A percentile compares a stretch with the other conserved stretches of the same genome.
These are phyloP conservation scores for Cydonia oblonga DNA, from an alignment of 331 rosid genomes.

Conservation along the genomic window DNA sequence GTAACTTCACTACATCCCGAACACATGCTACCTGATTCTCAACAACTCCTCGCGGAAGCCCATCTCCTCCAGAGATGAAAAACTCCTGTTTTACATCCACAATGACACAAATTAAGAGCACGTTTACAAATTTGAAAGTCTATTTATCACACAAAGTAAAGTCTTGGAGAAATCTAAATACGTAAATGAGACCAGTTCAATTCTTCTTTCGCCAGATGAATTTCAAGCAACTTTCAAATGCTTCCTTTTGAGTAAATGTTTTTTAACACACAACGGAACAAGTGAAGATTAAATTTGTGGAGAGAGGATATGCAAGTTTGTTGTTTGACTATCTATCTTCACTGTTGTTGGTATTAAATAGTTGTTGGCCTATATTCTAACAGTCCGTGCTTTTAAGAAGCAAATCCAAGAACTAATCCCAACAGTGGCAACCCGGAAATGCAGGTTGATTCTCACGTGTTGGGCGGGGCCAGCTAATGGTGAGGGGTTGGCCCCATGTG, in stretches of 20 bases:
- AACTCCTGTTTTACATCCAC: conserved; percentile 49
- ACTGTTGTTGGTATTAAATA: neutral
- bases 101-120: neutral
- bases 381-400: neutral
- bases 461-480: neutral
- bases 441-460: neutral
- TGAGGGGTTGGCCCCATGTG: neutral
- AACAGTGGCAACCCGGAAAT: neutral
- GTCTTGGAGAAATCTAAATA: neutral
- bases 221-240: neutral
- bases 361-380: neutral
- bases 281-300: neutral
- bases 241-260: neutral
- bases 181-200: no score
- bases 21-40: conserved; percentile 91
- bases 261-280: neutral
- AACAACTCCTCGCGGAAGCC: conserved; percentile 94
- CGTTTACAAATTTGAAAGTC: neutral
- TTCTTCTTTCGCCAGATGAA: no score
- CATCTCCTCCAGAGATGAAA: conserved; percentile 97
- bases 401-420: neutral
- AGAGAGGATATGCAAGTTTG: neutral
- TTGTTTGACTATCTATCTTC: neutral
- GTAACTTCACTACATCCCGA: conserved; percentile 69
- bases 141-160: neutral